Conservation (phyloP, 148 eudicot species). For the Fagopyrum esculentum region DNA sequence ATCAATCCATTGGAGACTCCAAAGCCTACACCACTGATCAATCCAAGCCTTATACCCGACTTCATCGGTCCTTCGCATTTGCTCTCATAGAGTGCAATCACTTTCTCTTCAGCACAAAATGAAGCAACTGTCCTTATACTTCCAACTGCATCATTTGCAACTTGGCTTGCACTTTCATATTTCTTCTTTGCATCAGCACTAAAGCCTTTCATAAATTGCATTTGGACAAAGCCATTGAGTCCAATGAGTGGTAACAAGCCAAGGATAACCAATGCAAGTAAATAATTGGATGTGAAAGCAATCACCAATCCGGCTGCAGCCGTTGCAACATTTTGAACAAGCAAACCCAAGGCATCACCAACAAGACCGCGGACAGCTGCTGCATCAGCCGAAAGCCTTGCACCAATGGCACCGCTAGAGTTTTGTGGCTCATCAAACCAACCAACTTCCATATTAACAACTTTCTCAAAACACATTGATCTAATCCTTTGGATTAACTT, state of each 20-base stretch:
- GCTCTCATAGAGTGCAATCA: conserved; percentile 41
- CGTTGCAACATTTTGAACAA: conserved; percentile 54
- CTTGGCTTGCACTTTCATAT: conserved; percentile 74
- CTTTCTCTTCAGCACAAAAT: conserved; percentile 61
- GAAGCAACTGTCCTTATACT: conserved; percentile 78
- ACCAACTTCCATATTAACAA: conserved; percentile 60
- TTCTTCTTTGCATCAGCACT: conserved; percentile 72
- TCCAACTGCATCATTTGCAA: conserved; percentile 76
- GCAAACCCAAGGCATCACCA: conserved; percentile 68
- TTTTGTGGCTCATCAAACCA: conserved; percentile 75
- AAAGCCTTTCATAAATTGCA: conserved; percentile 63
- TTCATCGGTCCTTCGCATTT: conserved; percentile 47
- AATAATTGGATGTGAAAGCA: conserved; percentile 70
- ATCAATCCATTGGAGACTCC: conserved; percentile 36
- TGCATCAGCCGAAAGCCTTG: conserved; percentile 74
- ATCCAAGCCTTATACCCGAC: conserved; percentile 45
- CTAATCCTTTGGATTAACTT: conserved; percentile 29
- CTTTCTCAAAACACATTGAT: conserved; percentile 56
- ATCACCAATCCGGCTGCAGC: conserved; percentile 51
- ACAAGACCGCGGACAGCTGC: conserved; percentile 62
- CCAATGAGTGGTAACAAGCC: conserved; percentile 62
- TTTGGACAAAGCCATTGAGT: conserved; percentile 47
- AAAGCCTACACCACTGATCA: conserved; percentile 50
- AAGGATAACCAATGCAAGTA: conserved; percentile 61
- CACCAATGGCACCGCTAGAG: conserved; percentile 74